A percentile compares a stretch with the other conserved stretches of the same genome.
phyloP scores from a whole-genome alignment of 768 basidiomycete species.

The Mycena rosella region DNA sequence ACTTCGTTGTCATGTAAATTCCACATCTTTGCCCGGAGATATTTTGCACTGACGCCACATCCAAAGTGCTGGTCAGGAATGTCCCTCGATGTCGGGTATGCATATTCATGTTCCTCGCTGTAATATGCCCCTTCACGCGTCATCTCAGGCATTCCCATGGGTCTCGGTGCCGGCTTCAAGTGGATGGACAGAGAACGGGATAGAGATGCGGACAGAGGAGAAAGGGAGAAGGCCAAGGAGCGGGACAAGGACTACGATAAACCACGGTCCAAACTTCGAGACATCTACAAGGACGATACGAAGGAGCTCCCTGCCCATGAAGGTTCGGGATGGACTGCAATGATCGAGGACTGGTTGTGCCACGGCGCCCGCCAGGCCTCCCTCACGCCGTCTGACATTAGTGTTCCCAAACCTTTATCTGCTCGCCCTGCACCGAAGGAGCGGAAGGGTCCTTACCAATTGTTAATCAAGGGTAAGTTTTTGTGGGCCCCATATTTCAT shows the following conservation, averaged over 20 bases:
- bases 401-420: conserved; percentile 56
- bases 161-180: conserved; percentile 82
- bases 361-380: conserved; percentile 53
- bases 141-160: conserved; percentile 77
- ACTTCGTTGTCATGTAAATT: conserved; percentile 82
- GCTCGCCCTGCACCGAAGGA: conserved; percentile 58
- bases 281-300: conserved; percentile 50
- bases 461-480: conserved; percentile 75
- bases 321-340: conserved; percentile 75
- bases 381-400: conserved; percentile 58
- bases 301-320: conserved; percentile 49
- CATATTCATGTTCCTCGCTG: conserved; percentile 19
- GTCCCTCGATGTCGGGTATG: conserved; percentile 81
- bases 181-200: conserved; percentile 65
- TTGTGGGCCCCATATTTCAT: neutral
- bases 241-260: conserved; percentile 51
- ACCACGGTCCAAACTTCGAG: conserved; percentile 43
- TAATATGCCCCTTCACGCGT: neutral
- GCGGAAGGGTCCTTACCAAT: conserved; percentile 81
- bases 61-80: conserved; percentile 76
- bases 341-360: conserved; percentile 82
- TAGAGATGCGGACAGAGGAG: conserved; percentile 51
- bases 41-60: conserved; percentile 32
- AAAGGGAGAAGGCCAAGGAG: conserved; percentile 55
- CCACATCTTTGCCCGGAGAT: neutral